Conservation (phyloP, 1,139 yeast species). For the Suhomyces maxii region DNA sequence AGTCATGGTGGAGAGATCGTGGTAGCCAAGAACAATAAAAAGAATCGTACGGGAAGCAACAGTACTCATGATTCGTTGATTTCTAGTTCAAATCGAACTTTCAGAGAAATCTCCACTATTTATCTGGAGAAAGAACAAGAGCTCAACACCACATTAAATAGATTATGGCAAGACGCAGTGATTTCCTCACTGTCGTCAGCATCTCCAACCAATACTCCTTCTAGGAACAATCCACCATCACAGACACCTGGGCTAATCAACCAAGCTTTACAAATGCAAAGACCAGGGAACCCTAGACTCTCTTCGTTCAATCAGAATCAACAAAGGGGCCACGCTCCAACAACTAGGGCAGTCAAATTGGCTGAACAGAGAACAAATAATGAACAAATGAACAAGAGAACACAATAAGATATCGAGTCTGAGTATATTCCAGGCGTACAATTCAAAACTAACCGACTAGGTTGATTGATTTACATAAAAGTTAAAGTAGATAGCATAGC, state of each 20-base stretch:
- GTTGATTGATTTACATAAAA: not conserved
- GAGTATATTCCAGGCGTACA: not conserved
- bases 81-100: conserved; percentile 27
- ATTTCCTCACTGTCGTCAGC: conserved; percentile 9
- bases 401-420: conserved; percentile 4
- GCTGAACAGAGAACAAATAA: conserved; percentile 16
- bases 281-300: conserved; percentile 29
- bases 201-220: conserved; percentile 4
- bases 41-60: conserved; percentile 9
- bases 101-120: conserved; percentile 35
- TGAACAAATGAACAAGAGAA: not conserved
- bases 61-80: conserved; percentile 3
- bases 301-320: conserved; percentile 27
- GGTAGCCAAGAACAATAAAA: conserved; percentile 21
- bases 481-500: not conserved
- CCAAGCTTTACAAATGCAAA: conserved; percentile 18
- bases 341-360: conserved; percentile 41
- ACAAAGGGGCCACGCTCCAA: conserved; percentile 28
- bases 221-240: not conserved
- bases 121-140: conserved; percentile 37
- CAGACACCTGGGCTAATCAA: conserved; percentile 7
- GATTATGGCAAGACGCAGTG: conserved; percentile 46
- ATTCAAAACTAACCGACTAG: not conserved
- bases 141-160: conserved; percentile 25
- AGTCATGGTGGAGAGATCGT: conserved; percentile 20